Evolutionary conservation across 1,284 basidiomycete genomes (phyloP).

Genomic region (Xanthoconium separans): DNA sequence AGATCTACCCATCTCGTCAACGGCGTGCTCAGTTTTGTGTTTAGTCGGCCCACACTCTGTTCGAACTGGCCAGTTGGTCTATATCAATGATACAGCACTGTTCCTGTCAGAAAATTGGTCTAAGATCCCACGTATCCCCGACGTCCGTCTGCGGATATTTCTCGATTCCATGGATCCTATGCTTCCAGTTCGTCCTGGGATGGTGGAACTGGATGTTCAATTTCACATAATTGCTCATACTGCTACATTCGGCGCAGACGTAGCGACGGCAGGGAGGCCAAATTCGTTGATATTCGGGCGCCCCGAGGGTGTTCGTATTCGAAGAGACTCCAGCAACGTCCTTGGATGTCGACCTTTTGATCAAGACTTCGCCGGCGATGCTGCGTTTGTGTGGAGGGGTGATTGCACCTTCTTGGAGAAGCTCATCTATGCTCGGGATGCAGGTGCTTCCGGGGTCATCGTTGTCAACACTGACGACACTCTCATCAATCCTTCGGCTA

Average conservation of each 20-base stretch:
- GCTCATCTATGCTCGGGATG: constrained; percentile 58
- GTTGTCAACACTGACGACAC: constrained; percentile 64
- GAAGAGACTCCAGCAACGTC: constrained; percentile 48
- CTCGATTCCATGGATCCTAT: constrained; percentile 48
- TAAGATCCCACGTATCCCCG: constrained; percentile 35
- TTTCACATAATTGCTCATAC: constrained; percentile 59
- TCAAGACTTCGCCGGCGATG: constrained; percentile 45
- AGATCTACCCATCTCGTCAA: background rate
- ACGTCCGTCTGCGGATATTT: constrained; percentile 60
- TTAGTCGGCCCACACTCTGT: constrained; percentile 83
- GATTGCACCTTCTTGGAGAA: constrained; percentile 85
- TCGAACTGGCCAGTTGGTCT: constrained; percentile 75
- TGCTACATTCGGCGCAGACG: constrained; percentile 69
- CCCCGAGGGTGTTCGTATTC: constrained; percentile 50
- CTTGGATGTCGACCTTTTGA: constrained; percentile 62
- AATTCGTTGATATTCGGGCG: constrained; percentile 45
- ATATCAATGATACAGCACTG: constrained; percentile 73
- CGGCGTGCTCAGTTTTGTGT: constrained; percentile 7
- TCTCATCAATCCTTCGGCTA: constrained; percentile 68
- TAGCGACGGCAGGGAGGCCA: constrained; percentile 34
- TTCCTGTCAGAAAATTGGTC: constrained; percentile 37
- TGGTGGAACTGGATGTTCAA: constrained; percentile 40
- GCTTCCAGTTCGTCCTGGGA: constrained; percentile 36
- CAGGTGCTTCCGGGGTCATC: constrained; percentile 73
- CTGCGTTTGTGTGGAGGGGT: constrained; percentile 64